These are phyloP conservation scores for Coniella lustricola DNA, from an alignment of 2,329 filamentous ascomycete species.

Conservation along the genomic window DNA sequence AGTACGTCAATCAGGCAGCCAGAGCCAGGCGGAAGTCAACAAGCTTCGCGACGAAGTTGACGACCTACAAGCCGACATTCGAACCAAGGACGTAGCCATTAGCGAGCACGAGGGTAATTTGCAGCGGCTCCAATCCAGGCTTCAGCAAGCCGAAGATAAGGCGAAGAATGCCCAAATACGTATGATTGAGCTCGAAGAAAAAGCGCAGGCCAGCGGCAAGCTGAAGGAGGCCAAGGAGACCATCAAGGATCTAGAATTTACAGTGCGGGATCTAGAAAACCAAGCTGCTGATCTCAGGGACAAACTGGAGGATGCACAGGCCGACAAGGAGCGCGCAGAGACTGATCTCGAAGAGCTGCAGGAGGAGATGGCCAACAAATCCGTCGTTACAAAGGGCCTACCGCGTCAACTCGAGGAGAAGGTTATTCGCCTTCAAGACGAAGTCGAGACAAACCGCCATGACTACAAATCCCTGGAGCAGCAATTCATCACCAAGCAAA, in stretches of 20 bases:
- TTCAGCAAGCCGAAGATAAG: slow-evolving; percentile 46
- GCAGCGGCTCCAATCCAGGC: slow-evolving; percentile 42
- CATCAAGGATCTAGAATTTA: slow-evolving; percentile 51
- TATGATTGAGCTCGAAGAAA: slow-evolving; percentile 49
- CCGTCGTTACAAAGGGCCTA: slow-evolving; percentile 65
- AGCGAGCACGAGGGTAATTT: slow-evolving; percentile 46
- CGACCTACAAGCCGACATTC: slow-evolving; percentile 48
- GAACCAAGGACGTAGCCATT: slow-evolving; percentile 51
- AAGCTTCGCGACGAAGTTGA: slow-evolving; percentile 40
- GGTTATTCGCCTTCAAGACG: slow-evolving; percentile 56
- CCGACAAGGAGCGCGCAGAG: slow-evolving; percentile 51
- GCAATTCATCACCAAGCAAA: slow-evolving; percentile 38
- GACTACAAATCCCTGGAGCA: slow-evolving; percentile 47
- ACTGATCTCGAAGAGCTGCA: slow-evolving; percentile 59
- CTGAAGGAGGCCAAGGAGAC: slow-evolving; percentile 50
- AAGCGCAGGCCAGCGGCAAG: slow-evolving; percentile 43
- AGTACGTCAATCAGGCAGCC: slow-evolving; percentile 39
- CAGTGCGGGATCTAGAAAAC: slow-evolving; percentile 45
- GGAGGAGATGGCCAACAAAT: slow-evolving; percentile 74
- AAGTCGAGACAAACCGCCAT: slow-evolving; percentile 48
- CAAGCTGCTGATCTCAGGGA: slow-evolving; percentile 49
- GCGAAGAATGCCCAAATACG: slow-evolving; percentile 48
- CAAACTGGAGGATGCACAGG: slow-evolving; percentile 44
- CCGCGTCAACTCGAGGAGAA: slow-evolving; percentile 71
- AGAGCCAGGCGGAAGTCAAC: slow-evolving; percentile 33